Percentiles rank a stretch among this genome's conserved stretches.
Conservation (phyloP, 2,329 filamentous ascomycete genomes). For the Camillea tinctor region DNA sequence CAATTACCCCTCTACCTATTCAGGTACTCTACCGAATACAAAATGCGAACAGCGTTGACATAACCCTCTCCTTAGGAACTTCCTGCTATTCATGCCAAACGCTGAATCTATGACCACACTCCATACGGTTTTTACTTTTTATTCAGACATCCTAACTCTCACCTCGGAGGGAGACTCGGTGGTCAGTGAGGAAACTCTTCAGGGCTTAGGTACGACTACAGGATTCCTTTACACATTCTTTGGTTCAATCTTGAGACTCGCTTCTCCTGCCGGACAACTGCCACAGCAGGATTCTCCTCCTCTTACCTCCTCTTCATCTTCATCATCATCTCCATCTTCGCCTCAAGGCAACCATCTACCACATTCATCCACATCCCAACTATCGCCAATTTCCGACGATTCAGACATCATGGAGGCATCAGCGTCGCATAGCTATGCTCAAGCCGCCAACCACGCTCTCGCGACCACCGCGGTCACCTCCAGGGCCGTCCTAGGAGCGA, state of each 20-base stretch:
- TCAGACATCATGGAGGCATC: conserved; percentile 17
- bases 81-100: conserved; percentile 82
- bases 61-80: conserved; percentile 61
- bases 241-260: conserved; percentile 71
- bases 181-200: conserved; percentile 84
- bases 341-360: conserved; percentile 13
- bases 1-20: too few species aligned
- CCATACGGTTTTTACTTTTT: conserved; percentile 84
- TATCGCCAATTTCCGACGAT: conserved; percentile 14
- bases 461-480: conserved; percentile 14
- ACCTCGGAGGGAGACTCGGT: conserved; percentile 92
- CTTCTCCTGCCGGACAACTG: conserved; percentile 46
- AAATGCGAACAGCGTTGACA: not conserved
- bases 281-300: conserved; percentile 22
- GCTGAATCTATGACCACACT: conserved; percentile 66
- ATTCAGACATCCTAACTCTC: conserved; percentile 82
- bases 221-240: conserved; percentile 71
- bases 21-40: not conserved
- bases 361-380: conserved; percentile 10
- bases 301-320: conserved; percentile 12
- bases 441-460: conserved; percentile 8
- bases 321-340: conserved; percentile 12
- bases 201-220: conserved; percentile 86
- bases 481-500: conserved; percentile 16
- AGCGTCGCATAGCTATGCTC: conserved; percentile 16